phyloP scores from a whole-genome alignment of 2,329 filamentous ascomycete genomes.

The Epicoccum sorghinum region DNA sequence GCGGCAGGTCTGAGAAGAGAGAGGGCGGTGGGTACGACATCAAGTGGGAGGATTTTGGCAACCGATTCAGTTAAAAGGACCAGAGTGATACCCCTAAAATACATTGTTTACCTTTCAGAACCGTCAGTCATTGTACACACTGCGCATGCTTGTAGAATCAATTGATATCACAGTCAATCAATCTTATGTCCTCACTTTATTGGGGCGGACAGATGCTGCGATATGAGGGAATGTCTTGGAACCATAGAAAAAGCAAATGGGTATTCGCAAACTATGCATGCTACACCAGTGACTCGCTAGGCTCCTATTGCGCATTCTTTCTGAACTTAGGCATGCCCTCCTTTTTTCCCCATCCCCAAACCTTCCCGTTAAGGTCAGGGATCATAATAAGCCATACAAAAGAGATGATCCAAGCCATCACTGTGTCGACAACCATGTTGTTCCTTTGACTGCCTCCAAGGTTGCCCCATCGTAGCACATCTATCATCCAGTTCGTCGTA shows the following conservation, averaged over 20 bases:
- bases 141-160: not conserved
- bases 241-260: not conserved
- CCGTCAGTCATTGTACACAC: not conserved
- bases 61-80: not conserved
- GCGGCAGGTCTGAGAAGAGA: slow-evolving; percentile 1
- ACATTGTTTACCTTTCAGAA: not conserved
- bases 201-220: no score
- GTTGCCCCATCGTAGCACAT: slow-evolving; percentile 69
- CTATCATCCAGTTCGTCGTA: slow-evolving; percentile 74
- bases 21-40: slow-evolving; percentile 4
- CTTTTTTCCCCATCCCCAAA: slow-evolving; percentile 63
- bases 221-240: no score
- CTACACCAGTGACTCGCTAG: not conserved
- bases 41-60: slow-evolving; percentile 6
- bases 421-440: slow-evolving; percentile 59
- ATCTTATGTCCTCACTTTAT: no score
- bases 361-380: slow-evolving; percentile 63
- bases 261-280: slow-evolving; percentile 6
- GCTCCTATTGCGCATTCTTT: slow-evolving; percentile 32
- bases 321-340: slow-evolving; percentile 52
- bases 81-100: not conserved
- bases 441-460: slow-evolving; percentile 61
- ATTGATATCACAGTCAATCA: no score
- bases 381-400: slow-evolving; percentile 63
- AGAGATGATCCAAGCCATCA: slow-evolving; percentile 60